phyloP scores from a whole-genome alignment of 345 rosid genomes.

The Microthlaspi erraticum region DNA sequence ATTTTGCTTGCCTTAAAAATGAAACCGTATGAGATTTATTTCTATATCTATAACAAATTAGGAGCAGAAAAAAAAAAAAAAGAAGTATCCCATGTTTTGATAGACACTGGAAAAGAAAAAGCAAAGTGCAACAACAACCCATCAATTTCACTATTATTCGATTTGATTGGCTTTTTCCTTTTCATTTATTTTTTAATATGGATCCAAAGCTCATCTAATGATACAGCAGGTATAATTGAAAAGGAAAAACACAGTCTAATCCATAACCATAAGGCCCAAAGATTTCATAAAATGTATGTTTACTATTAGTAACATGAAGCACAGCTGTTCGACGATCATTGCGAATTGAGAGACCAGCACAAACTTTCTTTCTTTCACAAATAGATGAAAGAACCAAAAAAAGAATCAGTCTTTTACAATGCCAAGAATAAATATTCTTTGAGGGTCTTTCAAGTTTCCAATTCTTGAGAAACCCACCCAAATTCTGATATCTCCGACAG shows the following conservation, averaged over 20 bases:
- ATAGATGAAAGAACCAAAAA: not conserved
- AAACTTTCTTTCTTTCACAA: slow-evolving; percentile 14
- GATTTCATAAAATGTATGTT: not conserved
- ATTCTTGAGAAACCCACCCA: slow-evolving; percentile 4
- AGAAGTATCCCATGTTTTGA: slow-evolving; percentile 24
- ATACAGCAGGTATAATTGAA: not conserved
- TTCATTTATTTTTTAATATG: slow-evolving; percentile 8
- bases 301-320: slow-evolving; percentile 34
- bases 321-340: slow-evolving; percentile 18
- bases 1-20: not conserved
- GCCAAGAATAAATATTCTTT: slow-evolving; percentile 10
- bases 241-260: not conserved
- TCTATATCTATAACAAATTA: not conserved
- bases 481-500: slow-evolving; percentile 15
- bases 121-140: slow-evolving; percentile 33
- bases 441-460: slow-evolving; percentile 31
- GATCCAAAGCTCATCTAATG: slow-evolving; percentile 15
- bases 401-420: slow-evolving; percentile 21
- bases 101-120: not conserved
- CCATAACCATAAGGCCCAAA: slow-evolving; percentile 15
- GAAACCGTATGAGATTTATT: not conserved
- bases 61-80: not conserved
- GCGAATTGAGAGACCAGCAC: slow-evolving; percentile 19
- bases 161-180: slow-evolving; percentile 7
- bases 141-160: slow-evolving; percentile 35